Percentiles rank a stretch among this genome's conserved stretches.
Evolutionary conservation across 1,284 basidiomycete species (phyloP).

Genomic region (Sanghuangporus sanghuang): DNA sequence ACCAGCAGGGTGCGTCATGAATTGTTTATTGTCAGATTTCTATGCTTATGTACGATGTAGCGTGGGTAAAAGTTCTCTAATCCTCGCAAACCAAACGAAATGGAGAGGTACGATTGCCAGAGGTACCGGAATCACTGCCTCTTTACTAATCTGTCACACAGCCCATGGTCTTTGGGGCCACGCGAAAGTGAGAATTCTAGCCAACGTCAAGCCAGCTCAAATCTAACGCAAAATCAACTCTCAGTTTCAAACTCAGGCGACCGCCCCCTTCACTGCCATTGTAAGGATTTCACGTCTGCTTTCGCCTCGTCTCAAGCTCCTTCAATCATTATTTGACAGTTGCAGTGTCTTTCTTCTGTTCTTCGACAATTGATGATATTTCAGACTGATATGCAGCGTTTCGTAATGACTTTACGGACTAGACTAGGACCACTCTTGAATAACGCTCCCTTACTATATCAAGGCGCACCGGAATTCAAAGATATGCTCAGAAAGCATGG

Average conservation of each 20-base stretch:
- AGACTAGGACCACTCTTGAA: constrained; percentile 61
- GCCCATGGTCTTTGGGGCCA: constrained; percentile 71
- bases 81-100: constrained; percentile 61
- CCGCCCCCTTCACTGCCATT: constrained; percentile 61
- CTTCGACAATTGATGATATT: constrained; percentile 68
- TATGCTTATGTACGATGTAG: constrained; percentile 28
- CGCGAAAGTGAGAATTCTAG: constrained; percentile 38
- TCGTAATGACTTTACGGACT: constrained; percentile 50
- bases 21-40: not conserved
- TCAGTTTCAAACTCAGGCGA: constrained; percentile 50
- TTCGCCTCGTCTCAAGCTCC: not conserved
- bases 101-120: constrained; percentile 50
- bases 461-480: constrained; percentile 61
- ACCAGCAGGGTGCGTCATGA: constrained; percentile 45
- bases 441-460: constrained; percentile 62
- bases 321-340: constrained; percentile 29
- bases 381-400: constrained; percentile 62
- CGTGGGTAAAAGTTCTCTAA: constrained; percentile 66
- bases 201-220: too few species aligned
- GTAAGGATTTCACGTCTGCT: constrained; percentile 30
- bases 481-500: constrained; percentile 55
- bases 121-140: not conserved
- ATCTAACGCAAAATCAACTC: not conserved
- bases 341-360: constrained; percentile 62
- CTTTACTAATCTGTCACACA: constrained; percentile 23